These are phyloP conservation scores for Cadophora sp. DNA, from an alignment of 2,329 filamentous ascomycete species.

Conservation along the genomic window DNA sequence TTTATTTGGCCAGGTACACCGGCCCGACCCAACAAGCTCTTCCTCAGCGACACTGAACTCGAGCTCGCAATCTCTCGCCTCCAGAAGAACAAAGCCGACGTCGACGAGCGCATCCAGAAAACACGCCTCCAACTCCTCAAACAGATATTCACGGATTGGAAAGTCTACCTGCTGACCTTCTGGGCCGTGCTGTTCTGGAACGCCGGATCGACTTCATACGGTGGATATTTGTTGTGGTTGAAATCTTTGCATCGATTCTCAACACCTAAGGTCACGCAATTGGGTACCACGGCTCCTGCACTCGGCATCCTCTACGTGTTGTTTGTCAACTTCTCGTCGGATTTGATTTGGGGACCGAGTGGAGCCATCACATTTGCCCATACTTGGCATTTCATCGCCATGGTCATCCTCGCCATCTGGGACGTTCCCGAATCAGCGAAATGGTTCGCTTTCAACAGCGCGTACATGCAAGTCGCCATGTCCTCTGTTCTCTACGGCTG, in stretches of 20 bases:
- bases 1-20: constrained; percentile 59
- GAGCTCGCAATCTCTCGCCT: constrained; percentile 54
- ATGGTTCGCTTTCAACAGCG: constrained; percentile 60
- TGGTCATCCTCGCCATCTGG: constrained; percentile 62
- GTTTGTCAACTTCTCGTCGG: constrained; percentile 60
- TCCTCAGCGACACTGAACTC: constrained; percentile 56
- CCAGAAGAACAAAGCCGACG: constrained; percentile 54
- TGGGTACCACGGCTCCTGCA: constrained; percentile 59
- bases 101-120: constrained; percentile 56
- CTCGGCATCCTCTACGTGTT: constrained; percentile 64
- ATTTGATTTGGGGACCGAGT: constrained; percentile 58
- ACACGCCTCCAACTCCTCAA: constrained; percentile 51
- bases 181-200: constrained; percentile 66
- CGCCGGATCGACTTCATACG: constrained; percentile 54
- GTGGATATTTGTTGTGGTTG: constrained; percentile 63
- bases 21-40: constrained; percentile 55
- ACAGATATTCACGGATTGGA: constrained; percentile 50
- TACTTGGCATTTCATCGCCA: constrained; percentile 58
- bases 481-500: constrained; percentile 56
- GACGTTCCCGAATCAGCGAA: constrained; percentile 59
- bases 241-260: constrained; percentile 59
- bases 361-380: constrained; percentile 60
- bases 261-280: constrained; percentile 55
- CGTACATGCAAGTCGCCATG: constrained; percentile 53
- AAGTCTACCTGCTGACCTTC: constrained; percentile 58